Conservation (phyloP, 441 rosid genomes). For the Adansonia madagascariensis region DNA sequence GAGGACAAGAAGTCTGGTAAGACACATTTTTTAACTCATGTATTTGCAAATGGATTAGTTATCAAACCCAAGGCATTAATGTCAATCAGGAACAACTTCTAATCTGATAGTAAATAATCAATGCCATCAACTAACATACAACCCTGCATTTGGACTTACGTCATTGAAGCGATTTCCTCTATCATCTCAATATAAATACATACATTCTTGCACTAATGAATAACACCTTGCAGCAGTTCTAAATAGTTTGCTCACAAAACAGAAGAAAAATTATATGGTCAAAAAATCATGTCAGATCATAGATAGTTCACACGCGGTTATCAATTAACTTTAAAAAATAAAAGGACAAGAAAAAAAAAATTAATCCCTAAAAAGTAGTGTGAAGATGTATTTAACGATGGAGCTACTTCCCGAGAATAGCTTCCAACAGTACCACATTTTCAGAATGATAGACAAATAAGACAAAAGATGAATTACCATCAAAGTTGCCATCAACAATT, state of each 20-base stretch:
- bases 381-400: background rate
- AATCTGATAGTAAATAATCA: background rate
- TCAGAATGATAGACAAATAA: conserved; percentile 15
- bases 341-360: background rate
- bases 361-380: background rate
- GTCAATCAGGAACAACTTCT: background rate
- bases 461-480: conserved; percentile 54
- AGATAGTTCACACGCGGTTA: background rate
- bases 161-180: background rate
- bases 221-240: background rate
- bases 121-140: background rate
- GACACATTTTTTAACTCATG: background rate
- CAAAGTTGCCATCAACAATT: conserved; percentile 92
- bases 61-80: background rate
- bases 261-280: background rate
- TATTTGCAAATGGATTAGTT: background rate
- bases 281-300: conserved; percentile 2
- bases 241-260: background rate
- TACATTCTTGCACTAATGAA: background rate
- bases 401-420: background rate
- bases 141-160: background rate
- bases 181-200: background rate
- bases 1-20: background rate
- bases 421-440: background rate
- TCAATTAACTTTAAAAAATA: background rate